phyloP scores from a whole-genome alignment of 2,329 filamentous ascomycete genomes.

The Fusarium tjaetaba region DNA sequence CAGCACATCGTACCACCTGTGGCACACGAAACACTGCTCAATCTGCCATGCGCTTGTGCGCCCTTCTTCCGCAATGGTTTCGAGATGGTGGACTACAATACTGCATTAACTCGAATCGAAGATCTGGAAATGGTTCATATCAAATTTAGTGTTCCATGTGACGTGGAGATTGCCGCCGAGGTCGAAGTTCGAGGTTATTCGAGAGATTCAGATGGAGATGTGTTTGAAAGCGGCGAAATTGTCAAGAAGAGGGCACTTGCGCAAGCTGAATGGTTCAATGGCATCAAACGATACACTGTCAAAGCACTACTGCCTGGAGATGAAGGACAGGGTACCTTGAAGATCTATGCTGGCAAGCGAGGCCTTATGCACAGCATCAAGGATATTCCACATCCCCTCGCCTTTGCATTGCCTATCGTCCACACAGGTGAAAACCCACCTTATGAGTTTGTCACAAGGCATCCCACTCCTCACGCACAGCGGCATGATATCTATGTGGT shows the following conservation, averaged over 20 bases:
- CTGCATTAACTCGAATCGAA: slow-evolving; percentile 84
- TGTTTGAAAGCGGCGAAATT: slow-evolving; percentile 90
- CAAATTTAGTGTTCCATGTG: slow-evolving; percentile 85
- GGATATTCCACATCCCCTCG: slow-evolving; percentile 92
- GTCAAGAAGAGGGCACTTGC: slow-evolving; percentile 87
- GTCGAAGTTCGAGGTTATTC: slow-evolving; percentile 86
- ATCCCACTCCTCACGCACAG: slow-evolving; percentile 97
- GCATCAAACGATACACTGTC: slow-evolving; percentile 89
- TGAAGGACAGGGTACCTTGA: slow-evolving; percentile 87
- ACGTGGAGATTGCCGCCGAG: slow-evolving; percentile 92
- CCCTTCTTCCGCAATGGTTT: slow-evolving; percentile 86
- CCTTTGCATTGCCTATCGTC: slow-evolving; percentile 87
- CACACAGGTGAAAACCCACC: slow-evolving; percentile 93
- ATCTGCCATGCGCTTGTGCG: slow-evolving; percentile 86
- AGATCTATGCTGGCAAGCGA: slow-evolving; percentile 92
- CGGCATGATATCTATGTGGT: slow-evolving; percentile 96
- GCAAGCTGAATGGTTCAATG: slow-evolving; percentile 90
- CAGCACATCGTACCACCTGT: slow-evolving; percentile 94
- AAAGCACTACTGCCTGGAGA: slow-evolving; percentile 93
- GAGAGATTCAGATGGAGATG: slow-evolving; percentile 86
- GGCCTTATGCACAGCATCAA: slow-evolving; percentile 98
- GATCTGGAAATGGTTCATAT: slow-evolving; percentile 94
- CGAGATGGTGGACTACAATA: slow-evolving; percentile 90
- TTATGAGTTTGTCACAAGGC: slow-evolving; percentile 91
- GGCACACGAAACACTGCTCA: slow-evolving; percentile 84